A percentile compares a stretch with the other conserved stretches of the same genome.
These are phyloP conservation scores for Epichloe glyceriae DNA, from an alignment of 2,329 filamentous ascomycete genomes.

Conservation along the genomic window DNA sequence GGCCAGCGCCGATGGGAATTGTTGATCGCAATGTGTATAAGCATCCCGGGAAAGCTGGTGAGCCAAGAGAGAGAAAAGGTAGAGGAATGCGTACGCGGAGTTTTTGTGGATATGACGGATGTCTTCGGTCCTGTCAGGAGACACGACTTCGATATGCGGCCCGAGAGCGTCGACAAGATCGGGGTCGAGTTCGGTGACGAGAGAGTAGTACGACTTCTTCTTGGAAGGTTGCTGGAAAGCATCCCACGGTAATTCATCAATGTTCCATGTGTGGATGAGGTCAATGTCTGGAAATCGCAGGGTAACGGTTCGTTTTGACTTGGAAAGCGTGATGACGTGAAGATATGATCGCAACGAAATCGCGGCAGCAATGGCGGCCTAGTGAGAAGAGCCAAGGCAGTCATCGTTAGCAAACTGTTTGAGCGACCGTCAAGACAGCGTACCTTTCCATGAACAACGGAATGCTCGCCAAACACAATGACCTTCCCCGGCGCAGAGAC, in stretches of 20 bases:
- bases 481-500: slow-evolving; percentile 96
- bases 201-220: slow-evolving; percentile 91
- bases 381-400: slow-evolving; percentile 1
- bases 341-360: slow-evolving; percentile 94
- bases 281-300: slow-evolving; percentile 86
- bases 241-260: slow-evolving; percentile 80
- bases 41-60: slow-evolving; percentile 63
- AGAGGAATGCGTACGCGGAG: slow-evolving; percentile 78
- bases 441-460: slow-evolving; percentile 94
- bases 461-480: slow-evolving; percentile 95
- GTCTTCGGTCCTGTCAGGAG: slow-evolving; percentile 49
- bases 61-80: slow-evolving; percentile 79
- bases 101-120: slow-evolving; percentile 72
- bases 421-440: slow-evolving; percentile 6
- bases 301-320: slow-evolving; percentile 77
- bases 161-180: slow-evolving; percentile 71
- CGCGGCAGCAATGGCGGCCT: slow-evolving; percentile 86
- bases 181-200: slow-evolving; percentile 70
- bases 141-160: slow-evolving; percentile 64
- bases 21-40: slow-evolving; percentile 87
- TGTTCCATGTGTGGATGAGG: slow-evolving; percentile 84
- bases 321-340: slow-evolving; percentile 85
- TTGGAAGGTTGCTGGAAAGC: slow-evolving; percentile 67
- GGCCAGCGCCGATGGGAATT: slow-evolving; percentile 79
- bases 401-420: background rate